Percentiles rank a stretch among this genome's conserved stretches.
Conservation (phyloP, 169 alveolate species). For the Cryptosporidium viatorum region DNA sequence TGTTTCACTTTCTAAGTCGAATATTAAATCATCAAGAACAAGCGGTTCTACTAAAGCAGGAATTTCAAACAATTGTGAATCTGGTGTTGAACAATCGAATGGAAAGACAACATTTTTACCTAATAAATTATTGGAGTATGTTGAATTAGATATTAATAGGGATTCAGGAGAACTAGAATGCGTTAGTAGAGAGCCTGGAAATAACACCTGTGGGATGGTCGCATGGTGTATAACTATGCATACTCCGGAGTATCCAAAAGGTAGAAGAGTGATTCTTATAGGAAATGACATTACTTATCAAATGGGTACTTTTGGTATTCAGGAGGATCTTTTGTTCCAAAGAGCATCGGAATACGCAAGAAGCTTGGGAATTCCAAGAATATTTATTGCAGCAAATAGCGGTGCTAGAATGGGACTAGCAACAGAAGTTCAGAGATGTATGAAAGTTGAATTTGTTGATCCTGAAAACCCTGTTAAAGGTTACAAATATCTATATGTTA, state of each 20-base stretch:
- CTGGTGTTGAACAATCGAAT: constrained; percentile 22
- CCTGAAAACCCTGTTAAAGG: constrained; percentile 83
- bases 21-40: not conserved
- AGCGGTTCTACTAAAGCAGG: not conserved
- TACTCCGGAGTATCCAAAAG: constrained; percentile 84
- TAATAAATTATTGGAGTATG: constrained; percentile 51
- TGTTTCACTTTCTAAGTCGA: constrained; percentile 2
- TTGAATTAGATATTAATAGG: constrained; percentile 46
- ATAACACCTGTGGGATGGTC: constrained; percentile 82
- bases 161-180: constrained; percentile 75
- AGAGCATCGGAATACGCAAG: constrained; percentile 86
- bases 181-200: constrained; percentile 79
- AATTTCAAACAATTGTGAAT: not conserved
- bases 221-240: constrained; percentile 79
- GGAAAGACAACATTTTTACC: constrained; percentile 64
- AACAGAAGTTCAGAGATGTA: constrained; percentile 79
- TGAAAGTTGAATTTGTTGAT: constrained; percentile 82
- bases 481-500: constrained; percentile 82
- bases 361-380: constrained; percentile 83
- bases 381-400: constrained; percentile 85
- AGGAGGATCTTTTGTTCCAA: constrained; percentile 81
- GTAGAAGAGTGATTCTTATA: constrained; percentile 84
- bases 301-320: constrained; percentile 85
- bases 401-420: constrained; percentile 89
- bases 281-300: constrained; percentile 85